Conservation (phyloP, 371 early-diverging fungal species). For the Lichtheimia hyalospora region DNA sequence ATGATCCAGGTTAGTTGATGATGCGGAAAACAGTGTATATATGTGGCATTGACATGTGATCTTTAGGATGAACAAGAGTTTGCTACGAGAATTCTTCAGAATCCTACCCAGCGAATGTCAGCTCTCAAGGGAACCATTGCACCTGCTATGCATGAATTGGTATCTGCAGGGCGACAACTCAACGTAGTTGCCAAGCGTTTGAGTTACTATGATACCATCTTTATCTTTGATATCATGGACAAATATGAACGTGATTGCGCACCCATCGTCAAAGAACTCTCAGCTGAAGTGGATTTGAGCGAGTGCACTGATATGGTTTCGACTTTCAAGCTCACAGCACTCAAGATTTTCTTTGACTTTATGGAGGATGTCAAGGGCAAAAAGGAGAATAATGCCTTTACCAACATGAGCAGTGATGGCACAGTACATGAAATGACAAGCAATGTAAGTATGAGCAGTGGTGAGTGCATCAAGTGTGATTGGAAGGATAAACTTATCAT, state of each 20-base stretch:
- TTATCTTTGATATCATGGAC: slow-evolving; percentile 81
- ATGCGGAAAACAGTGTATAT: background rate
- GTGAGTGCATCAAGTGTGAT: background rate
- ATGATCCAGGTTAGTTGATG: slow-evolving; percentile 49
- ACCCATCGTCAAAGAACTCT: slow-evolving; percentile 13
- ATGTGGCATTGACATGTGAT: background rate
- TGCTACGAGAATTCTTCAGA: slow-evolving; percentile 61
- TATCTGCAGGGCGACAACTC: slow-evolving; percentile 68
- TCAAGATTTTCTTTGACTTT: slow-evolving; percentile 70
- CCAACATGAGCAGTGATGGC: slow-evolving; percentile 74
- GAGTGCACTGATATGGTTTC: slow-evolving; percentile 56
- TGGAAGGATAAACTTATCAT: background rate
- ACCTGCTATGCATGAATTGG: slow-evolving; percentile 58
- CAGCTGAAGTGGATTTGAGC: slow-evolving; percentile 26
- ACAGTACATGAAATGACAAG: slow-evolving; percentile 86
- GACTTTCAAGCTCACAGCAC: slow-evolving; percentile 55
- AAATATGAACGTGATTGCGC: slow-evolving; percentile 39
- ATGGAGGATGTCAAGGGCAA: slow-evolving; percentile 65
- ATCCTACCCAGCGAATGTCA: slow-evolving; percentile 52
- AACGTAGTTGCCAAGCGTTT: slow-evolving; percentile 61
- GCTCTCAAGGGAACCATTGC: slow-evolving; percentile 58
- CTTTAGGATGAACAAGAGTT: slow-evolving; percentile 66
- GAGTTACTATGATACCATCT: slow-evolving; percentile 69
- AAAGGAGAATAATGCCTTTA: slow-evolving; percentile 33
- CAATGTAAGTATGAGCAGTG: slow-evolving; percentile 50